These are phyloP conservation scores for Pseudopithomyces chartarum DNA, from an alignment of 2,329 filamentous ascomycete species.

Conservation along the genomic window DNA sequence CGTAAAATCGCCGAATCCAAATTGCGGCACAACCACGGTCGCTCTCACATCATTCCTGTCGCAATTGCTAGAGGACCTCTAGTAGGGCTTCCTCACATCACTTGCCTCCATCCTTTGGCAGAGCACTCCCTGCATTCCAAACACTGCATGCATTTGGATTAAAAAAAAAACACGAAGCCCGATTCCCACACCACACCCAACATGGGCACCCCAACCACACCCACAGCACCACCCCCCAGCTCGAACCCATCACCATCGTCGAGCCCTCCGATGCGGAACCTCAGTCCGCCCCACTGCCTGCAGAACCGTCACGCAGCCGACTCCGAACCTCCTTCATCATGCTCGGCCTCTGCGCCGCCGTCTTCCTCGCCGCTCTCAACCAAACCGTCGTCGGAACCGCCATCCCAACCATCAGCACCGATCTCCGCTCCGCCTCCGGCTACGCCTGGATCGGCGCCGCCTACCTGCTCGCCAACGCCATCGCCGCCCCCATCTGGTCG, in stretches of 20 bases:
- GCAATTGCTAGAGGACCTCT: neutral
- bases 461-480: constrained; percentile 72
- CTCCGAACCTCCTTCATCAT: neutral
- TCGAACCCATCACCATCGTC: neutral
- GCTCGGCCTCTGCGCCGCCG: neutral
- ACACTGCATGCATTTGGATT: neutral
- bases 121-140: neutral
- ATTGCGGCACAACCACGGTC: neutral
- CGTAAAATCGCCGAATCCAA: neutral
- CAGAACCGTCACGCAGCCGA: neutral
- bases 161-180: neutral
- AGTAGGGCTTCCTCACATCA: neutral
- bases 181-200: neutral
- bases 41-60: neutral
- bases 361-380: constrained; percentile 49
- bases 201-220: neutral
- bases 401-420: constrained; percentile 66
- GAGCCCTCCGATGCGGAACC: neutral
- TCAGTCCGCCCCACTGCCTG: neutral
- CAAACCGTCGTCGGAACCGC: constrained; percentile 69
- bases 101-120: neutral
- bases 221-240: neutral
- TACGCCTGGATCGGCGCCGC: constrained; percentile 80
- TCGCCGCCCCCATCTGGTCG: constrained; percentile 71
- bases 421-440: constrained; percentile 69